A percentile compares a stretch with the other conserved stretches of the same genome.
These are phyloP conservation scores for Miamiensis avidus DNA, from an alignment of 169 alveolate species.

Conservation along the genomic window DNA sequence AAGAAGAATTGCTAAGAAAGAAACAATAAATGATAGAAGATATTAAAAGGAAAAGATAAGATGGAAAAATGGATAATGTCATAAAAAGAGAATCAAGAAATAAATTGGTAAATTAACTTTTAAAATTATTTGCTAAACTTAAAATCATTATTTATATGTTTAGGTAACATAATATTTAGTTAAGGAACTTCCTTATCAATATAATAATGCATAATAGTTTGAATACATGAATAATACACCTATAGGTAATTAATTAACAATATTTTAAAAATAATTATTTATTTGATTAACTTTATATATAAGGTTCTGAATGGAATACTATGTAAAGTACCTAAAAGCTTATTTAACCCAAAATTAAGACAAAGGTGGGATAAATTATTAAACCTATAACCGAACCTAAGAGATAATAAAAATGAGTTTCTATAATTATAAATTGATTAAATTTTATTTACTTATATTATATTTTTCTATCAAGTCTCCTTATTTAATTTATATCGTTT, in stretches of 20 bases:
- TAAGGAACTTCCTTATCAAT: slow-evolving; percentile 65
- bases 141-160: not conserved
- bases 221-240: slow-evolving; percentile 56
- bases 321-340: not conserved
- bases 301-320: not conserved
- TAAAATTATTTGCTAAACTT: too few species aligned
- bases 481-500: too few species aligned
- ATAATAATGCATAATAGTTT: slow-evolving; percentile 49
- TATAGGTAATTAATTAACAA: slow-evolving; percentile 8
- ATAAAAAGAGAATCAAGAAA: slow-evolving; percentile 66
- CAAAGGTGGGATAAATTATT: not conserved
- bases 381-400: not conserved
- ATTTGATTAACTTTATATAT: not conserved
- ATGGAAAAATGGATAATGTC: slow-evolving; percentile 59
- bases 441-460: too few species aligned
- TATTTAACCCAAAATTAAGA: not conserved
- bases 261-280: not conserved
- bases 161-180: slow-evolving; percentile 59
- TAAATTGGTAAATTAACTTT: slow-evolving; percentile 20
- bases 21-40: slow-evolving; percentile 33
- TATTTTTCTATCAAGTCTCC: too few species aligned
- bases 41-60: slow-evolving; percentile 37
- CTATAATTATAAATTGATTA: too few species aligned
- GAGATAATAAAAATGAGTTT: not conserved
- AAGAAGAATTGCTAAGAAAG: slow-evolving; percentile 30